Evolutionary conservation across 2,329 filamentous ascomycete species (phyloP), one percentile per base, ranked within the genome.

Genomic region (Coleophoma cylindrospora): DNA sequence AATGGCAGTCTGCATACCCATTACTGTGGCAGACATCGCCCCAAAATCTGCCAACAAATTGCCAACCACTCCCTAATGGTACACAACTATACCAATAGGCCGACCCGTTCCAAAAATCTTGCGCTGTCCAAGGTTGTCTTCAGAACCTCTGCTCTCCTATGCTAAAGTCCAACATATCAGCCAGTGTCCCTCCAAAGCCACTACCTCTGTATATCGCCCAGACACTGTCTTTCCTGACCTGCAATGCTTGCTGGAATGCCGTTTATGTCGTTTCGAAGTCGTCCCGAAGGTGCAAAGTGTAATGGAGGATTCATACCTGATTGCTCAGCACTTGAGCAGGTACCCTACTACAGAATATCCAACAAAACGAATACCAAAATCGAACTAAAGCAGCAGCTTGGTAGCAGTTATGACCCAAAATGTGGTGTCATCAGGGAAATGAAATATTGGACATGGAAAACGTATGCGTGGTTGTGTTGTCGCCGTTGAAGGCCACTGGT

Each of bases 1-100:
- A 50, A 19, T 33, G 41, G 48, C 48, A 44, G 45, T 34, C 49
- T 40, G 43, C 71, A 59, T 73, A 74, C 71, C 70, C 68, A 71
- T 71, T 63, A 69, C 67, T 65, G 58, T 57, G 48, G 54, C 50
- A 44, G 56, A 59, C 52, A 60, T 56, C 48, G 47, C 50, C 51
- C 46, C 43, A 48, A 44, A 41, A 41, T 54, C 52, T 52, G 38
- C 48, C 48, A 48, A 36, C 33, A 54, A 47, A 21, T 41, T 40
- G 50, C 46, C 50, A 51, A 19, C 43, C 48, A 43, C 15, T 32
- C 34, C 38, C 19, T 40, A 36, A 38, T 40, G 37, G 19, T 37
- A 40, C 43, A 27, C 22, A 37, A 37, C 12, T 32, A 53, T 27
- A 27, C 27, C 27, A 27, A 27, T 27, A 27, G 27, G 27, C 27